phyloP scores from a whole-genome alignment of 176 grass and related monocot genomes.

The Zea luxurians region DNA sequence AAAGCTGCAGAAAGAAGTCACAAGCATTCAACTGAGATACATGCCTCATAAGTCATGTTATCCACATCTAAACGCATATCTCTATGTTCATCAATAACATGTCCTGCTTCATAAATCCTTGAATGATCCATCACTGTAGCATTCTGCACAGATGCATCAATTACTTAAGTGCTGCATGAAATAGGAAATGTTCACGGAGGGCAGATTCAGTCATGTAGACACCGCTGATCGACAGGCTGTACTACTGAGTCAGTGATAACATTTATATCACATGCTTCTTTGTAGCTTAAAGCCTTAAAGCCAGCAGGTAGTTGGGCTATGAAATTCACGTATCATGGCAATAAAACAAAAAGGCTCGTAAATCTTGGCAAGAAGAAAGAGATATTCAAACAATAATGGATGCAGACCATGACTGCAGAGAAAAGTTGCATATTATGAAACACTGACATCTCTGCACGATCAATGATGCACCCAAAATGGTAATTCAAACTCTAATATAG shows the following conservation, averaged over 20 bases:
- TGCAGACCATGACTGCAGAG: constrained; percentile 3
- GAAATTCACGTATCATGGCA: constrained; percentile 2
- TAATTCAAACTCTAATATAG: constrained; percentile 3
- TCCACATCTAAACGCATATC: constrained; percentile 67
- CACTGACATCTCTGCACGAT: neutral
- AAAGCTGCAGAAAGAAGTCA: neutral
- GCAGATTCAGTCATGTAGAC: constrained; percentile 26
- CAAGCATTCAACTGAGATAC: constrained; percentile 12
- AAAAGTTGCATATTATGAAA: constrained; percentile 5
- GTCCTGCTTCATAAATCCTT: constrained; percentile 42
- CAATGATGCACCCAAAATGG: neutral
- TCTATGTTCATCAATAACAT: constrained; percentile 50
- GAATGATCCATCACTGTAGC: constrained; percentile 23
- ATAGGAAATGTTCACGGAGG: constrained; percentile 18
- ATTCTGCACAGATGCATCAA: constrained; percentile 26
- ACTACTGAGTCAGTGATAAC: neutral
- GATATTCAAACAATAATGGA: neutral
- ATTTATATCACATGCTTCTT: neutral
- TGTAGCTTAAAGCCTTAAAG: neutral
- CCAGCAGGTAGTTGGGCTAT: neutral
- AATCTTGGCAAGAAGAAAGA: constrained; percentile 3
- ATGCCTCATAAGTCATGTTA: constrained; percentile 68
- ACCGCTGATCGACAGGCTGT: neutral
- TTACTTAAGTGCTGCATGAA: constrained; percentile 23
- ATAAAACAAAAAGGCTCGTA: constrained; percentile 5